Evolutionary conservation across 768 basidiomycete genomes (phyloP), one percentile per base, ranked within the genome.

Genomic region (Clitopilus hobsonii): DNA sequence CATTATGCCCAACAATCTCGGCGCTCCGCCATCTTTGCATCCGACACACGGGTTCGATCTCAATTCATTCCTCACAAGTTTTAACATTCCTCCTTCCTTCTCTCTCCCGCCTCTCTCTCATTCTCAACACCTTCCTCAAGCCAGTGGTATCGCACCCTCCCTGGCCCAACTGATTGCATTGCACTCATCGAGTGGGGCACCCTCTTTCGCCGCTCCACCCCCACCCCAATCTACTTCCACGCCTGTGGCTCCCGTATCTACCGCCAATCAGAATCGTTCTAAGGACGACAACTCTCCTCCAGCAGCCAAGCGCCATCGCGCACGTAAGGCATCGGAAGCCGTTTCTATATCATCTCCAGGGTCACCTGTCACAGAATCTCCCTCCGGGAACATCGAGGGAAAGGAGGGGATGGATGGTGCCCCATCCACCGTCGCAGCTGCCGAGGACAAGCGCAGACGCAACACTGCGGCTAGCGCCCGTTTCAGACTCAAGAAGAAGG

Each of bases 401-500:
- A 64, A 69, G 23, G 73, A 59, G 54, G 65, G 54, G 62, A 64
- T 48, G 68, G 72, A 23, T 55, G 16, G 20, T 32, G 10, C 61
- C 22, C 20, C 51, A 29, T 67, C 67, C 6, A 52, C 72, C 0
- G 20, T 84, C 2, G 80, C 80, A 6, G 74, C 86, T 5, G 69
- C 86, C 0, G 94, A 96, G 69, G 94, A 96, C 71, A 96, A 96
- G 67, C 86, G 94, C n/a, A 81, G 93, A 55, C 77, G 94, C 47
- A 97, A 97, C 68, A 97, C 94, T 0, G 91, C 91, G 1, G 94
- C 94, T 0, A 92, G 89, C 52, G 94, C 94, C 27, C 89, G 94
- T 6, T 97, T 97, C 79, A 82, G 94, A 56, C 71, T 93, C 65
- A 97, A 96, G 81, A 97, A 97, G 79, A 97, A 97, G 76, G 92